These are phyloP conservation scores for Salix purpurea DNA, from an alignment of 345 rosid genomes.

Conservation along the genomic window DNA sequence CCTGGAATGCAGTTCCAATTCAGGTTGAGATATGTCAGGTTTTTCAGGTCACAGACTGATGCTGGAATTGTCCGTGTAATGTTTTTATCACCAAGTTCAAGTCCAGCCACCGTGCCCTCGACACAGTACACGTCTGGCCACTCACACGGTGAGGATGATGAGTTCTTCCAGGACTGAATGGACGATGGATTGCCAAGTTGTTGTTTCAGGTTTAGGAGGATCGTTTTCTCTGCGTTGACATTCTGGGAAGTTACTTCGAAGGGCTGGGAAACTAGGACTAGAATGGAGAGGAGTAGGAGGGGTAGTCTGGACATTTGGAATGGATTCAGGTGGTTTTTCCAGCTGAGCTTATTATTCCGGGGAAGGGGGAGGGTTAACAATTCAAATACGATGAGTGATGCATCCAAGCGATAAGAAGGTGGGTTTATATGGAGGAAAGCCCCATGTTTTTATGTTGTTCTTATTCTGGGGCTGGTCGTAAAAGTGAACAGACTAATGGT, in stretches of 20 bases:
- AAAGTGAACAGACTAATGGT: not conserved
- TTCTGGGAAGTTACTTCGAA: constrained; percentile 43
- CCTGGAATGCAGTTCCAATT: constrained; percentile 50
- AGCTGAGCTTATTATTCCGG: not conserved
- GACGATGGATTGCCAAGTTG: constrained; percentile 54
- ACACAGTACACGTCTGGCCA: constrained; percentile 58
- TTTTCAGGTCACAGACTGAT: constrained; percentile 59
- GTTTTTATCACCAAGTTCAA: constrained; percentile 26
- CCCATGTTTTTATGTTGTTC: too few species aligned
- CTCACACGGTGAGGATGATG: constrained; percentile 52
- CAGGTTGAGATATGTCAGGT: constrained; percentile 42
- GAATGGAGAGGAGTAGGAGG: constrained; percentile 12
- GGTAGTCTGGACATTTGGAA: constrained; percentile 35
- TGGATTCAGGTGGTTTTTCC: constrained; percentile 1
- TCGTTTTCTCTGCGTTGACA: constrained; percentile 30
- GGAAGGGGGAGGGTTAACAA: not conserved
- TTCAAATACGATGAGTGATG: too few species aligned
- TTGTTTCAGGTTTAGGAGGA: constrained; percentile 51
- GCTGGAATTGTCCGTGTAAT: constrained; percentile 51
- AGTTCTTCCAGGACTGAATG: constrained; percentile 61
- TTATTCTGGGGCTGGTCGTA: not conserved
- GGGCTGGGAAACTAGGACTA: constrained; percentile 38
- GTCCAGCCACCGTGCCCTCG: constrained; percentile 39
- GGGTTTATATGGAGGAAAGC: too few species aligned
- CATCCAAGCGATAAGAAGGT: too few species aligned